These are phyloP conservation scores for Scedosporium apiospermum DNA, from an alignment of 2,329 filamentous ascomycete species.

Conservation along the genomic window DNA sequence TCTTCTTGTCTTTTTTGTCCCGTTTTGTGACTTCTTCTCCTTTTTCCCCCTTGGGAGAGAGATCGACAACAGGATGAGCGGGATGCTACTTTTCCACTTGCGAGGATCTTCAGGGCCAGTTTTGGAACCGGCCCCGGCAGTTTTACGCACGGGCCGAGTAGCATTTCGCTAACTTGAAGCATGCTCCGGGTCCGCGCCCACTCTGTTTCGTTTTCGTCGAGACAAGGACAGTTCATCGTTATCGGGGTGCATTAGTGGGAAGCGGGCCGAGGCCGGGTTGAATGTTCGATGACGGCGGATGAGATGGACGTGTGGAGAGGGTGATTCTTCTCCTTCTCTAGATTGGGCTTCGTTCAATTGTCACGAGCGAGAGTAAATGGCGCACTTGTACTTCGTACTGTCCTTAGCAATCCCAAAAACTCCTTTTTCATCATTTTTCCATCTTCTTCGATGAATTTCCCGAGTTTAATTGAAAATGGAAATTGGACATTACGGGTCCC, in stretches of 20 bases:
- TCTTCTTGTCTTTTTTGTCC: too few relatives aligned
- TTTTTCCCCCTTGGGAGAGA: background rate
- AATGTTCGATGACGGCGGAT: background rate
- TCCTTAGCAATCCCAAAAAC: too few relatives aligned
- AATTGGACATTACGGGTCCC: too few relatives aligned
- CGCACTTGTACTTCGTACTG: too few relatives aligned
- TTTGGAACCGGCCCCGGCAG: background rate
- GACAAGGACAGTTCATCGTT: background rate
- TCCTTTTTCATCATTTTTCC: too few relatives aligned
- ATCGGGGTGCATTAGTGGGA: constrained; percentile 6
- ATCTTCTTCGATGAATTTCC: too few relatives aligned
- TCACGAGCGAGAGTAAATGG: too few relatives aligned
- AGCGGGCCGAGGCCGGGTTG: background rate
- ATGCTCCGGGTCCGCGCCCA: background rate
- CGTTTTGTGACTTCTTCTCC: too few relatives aligned
- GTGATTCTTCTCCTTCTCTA: too few relatives aligned
- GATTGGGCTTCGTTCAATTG: too few relatives aligned
- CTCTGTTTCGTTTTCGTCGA: background rate
- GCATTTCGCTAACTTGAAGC: background rate
- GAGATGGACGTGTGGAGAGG: background rate
- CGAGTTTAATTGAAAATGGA: too few relatives aligned
- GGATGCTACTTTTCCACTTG: background rate
- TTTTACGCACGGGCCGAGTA: background rate
- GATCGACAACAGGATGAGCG: too few relatives aligned
- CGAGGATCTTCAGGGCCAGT: background rate